A percentile compares a stretch with the other conserved stretches of the same genome.
Conservation (phyloP, 1,139 yeast species). For the Nakaseomyces sp. region DNA sequence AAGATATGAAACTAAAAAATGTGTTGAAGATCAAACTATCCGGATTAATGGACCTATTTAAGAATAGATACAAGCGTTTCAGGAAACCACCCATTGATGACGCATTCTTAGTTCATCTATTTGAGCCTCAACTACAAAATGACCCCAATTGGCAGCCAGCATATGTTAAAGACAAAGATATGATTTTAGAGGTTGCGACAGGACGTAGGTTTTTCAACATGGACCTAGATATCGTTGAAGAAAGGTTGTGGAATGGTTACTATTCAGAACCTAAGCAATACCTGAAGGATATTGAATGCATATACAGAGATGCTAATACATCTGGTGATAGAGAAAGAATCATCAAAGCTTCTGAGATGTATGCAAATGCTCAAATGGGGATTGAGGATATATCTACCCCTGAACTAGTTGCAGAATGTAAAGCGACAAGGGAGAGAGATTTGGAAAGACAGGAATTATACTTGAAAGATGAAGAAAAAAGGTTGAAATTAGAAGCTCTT, state of each 20-base stretch:
- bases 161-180: slow-evolving; percentile 60
- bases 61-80: slow-evolving; percentile 78
- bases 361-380: slow-evolving; percentile 91
- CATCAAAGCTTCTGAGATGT: slow-evolving; percentile 90
- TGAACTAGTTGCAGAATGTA: slow-evolving; percentile 68
- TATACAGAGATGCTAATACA: slow-evolving; percentile 66
- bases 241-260: slow-evolving; percentile 91
- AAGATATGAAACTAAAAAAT: slow-evolving; percentile 77
- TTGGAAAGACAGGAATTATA: slow-evolving; percentile 42
- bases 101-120: slow-evolving; percentile 58
- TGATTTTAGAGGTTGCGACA: slow-evolving; percentile 70
- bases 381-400: slow-evolving; percentile 79
- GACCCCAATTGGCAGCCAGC: slow-evolving; percentile 33
- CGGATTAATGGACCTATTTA: slow-evolving; percentile 82
- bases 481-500: not conserved
- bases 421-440: slow-evolving; percentile 64
- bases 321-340: slow-evolving; percentile 77
- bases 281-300: slow-evolving; percentile 73
- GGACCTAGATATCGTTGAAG: slow-evolving; percentile 91
- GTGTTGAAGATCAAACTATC: slow-evolving; percentile 76
- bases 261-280: slow-evolving; percentile 91
- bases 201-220: slow-evolving; percentile 72
- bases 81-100: slow-evolving; percentile 87
- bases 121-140: slow-evolving; percentile 43
- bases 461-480: slow-evolving; percentile 31